Percentiles rank a stretch among this genome's conserved stretches.
Conservation (phyloP, 179 eudicot genomes). For the Camellia oleifera region DNA sequence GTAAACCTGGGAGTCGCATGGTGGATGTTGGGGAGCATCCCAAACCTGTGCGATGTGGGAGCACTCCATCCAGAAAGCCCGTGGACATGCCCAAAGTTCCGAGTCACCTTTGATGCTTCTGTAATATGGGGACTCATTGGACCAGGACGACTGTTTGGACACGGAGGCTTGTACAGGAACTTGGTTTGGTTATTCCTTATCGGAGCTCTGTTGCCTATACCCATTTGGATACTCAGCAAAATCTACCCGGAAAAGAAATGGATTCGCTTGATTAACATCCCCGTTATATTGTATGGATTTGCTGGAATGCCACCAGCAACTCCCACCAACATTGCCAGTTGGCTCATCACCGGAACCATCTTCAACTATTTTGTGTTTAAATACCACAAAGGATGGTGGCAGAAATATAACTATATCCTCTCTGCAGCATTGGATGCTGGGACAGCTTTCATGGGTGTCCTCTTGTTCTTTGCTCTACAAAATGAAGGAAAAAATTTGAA, state of each 20-base stretch:
- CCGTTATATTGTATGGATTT: constrained; percentile 93
- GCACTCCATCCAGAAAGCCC: constrained; percentile 86
- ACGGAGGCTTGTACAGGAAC: constrained; percentile 85
- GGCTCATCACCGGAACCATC: constrained; percentile 78
- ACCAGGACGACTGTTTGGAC: constrained; percentile 74
- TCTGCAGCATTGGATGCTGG: constrained; percentile 98
- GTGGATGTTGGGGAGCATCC: constrained; percentile 89
- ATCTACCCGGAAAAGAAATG: constrained; percentile 85
- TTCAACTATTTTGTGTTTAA: constrained; percentile 94
- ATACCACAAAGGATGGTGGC: constrained; percentile 86
- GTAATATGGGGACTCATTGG: constrained; percentile 99
- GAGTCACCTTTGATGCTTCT: constrained; percentile 88
- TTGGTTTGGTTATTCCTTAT: constrained; percentile 88
- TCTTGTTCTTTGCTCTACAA: constrained; percentile 81
- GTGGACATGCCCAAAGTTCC: constrained; percentile 96
- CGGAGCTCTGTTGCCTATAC: constrained; percentile 89
- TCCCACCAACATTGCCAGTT: constrained; percentile 89
- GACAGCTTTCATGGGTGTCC: constrained; percentile 94
- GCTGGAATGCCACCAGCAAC: constrained; percentile 99
- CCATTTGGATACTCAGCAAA: constrained; percentile 83
- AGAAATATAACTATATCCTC: constrained; percentile 84
- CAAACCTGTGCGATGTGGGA: constrained; percentile 81
- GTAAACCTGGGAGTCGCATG: constrained; percentile 92
- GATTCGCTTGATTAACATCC: constrained; percentile 89
- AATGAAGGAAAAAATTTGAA: constrained; percentile 65